Evolutionary conservation across 2,329 filamentous ascomycete genomes (phyloP).

Genomic region (Nemania sp.): DNA sequence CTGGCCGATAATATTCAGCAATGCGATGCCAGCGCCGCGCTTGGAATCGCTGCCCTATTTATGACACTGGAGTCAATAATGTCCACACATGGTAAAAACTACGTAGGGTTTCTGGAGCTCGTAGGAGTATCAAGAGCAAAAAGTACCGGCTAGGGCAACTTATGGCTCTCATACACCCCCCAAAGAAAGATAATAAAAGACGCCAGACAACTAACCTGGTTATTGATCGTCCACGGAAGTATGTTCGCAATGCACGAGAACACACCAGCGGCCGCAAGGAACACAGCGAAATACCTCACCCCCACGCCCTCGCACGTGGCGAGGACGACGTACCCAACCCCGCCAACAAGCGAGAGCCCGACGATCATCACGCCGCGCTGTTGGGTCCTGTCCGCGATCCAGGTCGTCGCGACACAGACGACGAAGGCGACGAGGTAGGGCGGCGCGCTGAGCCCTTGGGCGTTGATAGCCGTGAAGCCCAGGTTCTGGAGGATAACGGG

Average conservation of each 20-base stretch:
- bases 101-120: too few relatives aligned
- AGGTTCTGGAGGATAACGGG: constrained; percentile 73
- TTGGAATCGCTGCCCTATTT: constrained; percentile 74
- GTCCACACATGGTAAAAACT: too few relatives aligned
- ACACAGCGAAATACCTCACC: constrained; percentile 57
- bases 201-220: too few relatives aligned
- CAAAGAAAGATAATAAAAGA: too few relatives aligned
- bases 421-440: constrained; percentile 74
- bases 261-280: constrained; percentile 68
- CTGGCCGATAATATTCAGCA: constrained; percentile 71
- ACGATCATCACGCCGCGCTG: constrained; percentile 73
- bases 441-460: constrained; percentile 78
- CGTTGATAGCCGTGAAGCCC: constrained; percentile 74
- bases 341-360: constrained; percentile 66
- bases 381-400: constrained; percentile 72
- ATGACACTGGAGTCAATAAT: too few relatives aligned
- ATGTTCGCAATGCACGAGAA: constrained; percentile 77
- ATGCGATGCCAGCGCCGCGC: constrained; percentile 71
- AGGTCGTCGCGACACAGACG: constrained; percentile 70
- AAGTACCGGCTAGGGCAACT: too few relatives aligned
- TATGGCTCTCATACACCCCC: too few relatives aligned
- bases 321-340: constrained; percentile 73
- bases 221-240: constrained; percentile 75
- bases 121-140: too few relatives aligned
- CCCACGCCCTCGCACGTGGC: constrained; percentile 62